These are phyloP conservation scores for Achlya hypogyna DNA, from an alignment of 352 stramenopile genomes.

Conservation along the genomic window DNA sequence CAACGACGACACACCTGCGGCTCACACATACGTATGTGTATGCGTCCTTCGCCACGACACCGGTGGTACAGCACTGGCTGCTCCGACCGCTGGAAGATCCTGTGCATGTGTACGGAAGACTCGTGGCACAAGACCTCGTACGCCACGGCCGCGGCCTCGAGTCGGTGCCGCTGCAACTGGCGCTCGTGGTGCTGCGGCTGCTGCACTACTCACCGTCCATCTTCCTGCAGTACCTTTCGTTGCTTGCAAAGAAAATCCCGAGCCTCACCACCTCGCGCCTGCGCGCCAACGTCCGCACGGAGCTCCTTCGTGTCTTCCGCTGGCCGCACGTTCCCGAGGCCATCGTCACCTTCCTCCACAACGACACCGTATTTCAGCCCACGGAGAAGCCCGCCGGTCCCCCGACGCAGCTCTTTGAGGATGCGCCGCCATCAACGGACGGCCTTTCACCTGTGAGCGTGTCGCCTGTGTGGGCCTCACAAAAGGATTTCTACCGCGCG, in stretches of 20 bases:
- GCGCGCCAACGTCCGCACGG: slow-evolving; percentile 29
- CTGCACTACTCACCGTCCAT: slow-evolving; percentile 56
- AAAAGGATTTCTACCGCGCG: slow-evolving; percentile 75
- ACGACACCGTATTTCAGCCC: slow-evolving; percentile 7
- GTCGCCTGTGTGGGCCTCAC: slow-evolving; percentile 54
- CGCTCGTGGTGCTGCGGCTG: slow-evolving; percentile 58
- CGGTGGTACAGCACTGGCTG: not conserved
- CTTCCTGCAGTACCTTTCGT: slow-evolving; percentile 13
- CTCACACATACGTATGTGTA: not conserved
- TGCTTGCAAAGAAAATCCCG: slow-evolving; percentile 33
- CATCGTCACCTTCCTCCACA: slow-evolving; percentile 27
- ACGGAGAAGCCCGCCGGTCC: slow-evolving; percentile 1
- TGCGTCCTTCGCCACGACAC: not conserved
- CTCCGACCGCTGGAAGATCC: not conserved
- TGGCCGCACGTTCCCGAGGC: slow-evolving; percentile 27
- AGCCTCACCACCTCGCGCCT: slow-evolving; percentile 33
- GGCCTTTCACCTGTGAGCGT: slow-evolving; percentile 35
- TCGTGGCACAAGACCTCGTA: not conserved
- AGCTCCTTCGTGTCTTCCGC: not conserved
- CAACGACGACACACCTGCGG: not conserved
- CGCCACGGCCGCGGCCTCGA: not conserved
- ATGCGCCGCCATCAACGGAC: slow-evolving; percentile 26
- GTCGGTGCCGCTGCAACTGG: slow-evolving; percentile 51
- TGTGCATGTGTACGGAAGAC: not conserved
- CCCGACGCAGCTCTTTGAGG: not conserved